Percentiles rank a stretch among this genome's conserved stretches.
phyloP scores from a whole-genome alignment of 345 rosid genomes.

The Populus nigra region DNA sequence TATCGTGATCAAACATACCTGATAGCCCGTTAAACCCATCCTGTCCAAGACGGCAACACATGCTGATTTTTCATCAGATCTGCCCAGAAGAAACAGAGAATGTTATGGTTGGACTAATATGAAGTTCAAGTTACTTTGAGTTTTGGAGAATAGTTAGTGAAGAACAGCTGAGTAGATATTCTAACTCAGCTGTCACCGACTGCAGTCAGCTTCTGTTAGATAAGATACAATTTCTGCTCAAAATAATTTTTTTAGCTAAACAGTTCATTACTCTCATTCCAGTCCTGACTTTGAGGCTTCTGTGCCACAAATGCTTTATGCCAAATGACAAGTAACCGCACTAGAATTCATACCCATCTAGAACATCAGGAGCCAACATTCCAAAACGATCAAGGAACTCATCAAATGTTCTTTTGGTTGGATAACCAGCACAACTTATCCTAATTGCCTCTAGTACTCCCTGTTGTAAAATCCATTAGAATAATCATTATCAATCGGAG shows the following conservation, averaged over 20 bases:
- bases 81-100: conserved; percentile 19
- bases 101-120: background rate
- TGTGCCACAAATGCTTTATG: background rate
- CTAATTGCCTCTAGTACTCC: conserved; percentile 73
- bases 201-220: background rate
- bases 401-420: conserved; percentile 71
- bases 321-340: background rate
- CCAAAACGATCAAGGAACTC: conserved; percentile 82
- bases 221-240: background rate
- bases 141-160: background rate
- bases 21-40: conserved; percentile 62
- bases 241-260: background rate
- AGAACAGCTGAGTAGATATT: background rate
- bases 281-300: conserved; percentile 3
- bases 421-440: conserved; percentile 85
- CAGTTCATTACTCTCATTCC: background rate
- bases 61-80: conserved; percentile 56
- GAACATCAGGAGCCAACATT: conserved; percentile 60
- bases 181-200: background rate
- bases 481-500: background rate
- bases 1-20: conserved; percentile 41
- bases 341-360: conserved; percentile 46
- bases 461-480: conserved; percentile 15
- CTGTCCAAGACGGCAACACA: conserved; percentile 50
- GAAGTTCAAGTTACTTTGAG: background rate